Percentiles rank a stretch among this genome's conserved stretches.
Evolutionary conservation across 2,329 filamentous ascomycete species (phyloP).

Genomic region (Alternaria sp.): DNA sequence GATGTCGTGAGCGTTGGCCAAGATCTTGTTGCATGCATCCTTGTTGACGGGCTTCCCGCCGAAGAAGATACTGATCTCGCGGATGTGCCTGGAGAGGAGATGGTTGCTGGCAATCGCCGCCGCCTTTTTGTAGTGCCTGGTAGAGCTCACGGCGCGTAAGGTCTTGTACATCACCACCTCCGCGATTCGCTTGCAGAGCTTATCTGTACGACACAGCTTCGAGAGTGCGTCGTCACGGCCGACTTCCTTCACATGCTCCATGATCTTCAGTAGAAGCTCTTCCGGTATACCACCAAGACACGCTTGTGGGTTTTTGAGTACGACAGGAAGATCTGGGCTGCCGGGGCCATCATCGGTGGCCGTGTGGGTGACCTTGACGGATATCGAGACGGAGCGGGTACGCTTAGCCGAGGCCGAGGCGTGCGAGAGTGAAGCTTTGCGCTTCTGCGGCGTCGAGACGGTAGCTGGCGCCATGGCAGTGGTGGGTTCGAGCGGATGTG

Average conservation of each 20-base stretch:
- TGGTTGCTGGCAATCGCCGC: not conserved
- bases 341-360: not conserved
- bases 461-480: not conserved
- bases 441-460: not conserved
- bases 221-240: not conserved
- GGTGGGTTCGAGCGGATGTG: not conserved
- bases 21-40: not conserved
- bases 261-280: constrained; percentile 6
- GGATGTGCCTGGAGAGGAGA: not conserved
- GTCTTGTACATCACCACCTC: constrained; percentile 1
- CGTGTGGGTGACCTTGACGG: not conserved
- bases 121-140: not conserved
- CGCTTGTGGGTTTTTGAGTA: not conserved
- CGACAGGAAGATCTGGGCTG: not conserved
- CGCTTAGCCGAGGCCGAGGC: not conserved
- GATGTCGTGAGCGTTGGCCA: not conserved
- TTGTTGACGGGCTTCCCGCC: not conserved
- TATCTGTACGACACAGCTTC: constrained; percentile 1
- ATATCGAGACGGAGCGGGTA: not conserved
- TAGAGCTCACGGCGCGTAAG: not conserved
- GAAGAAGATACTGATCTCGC: not conserved
- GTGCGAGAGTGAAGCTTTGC: constrained; percentile 4
- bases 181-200: constrained; percentile 8
- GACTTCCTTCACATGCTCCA: not conserved
- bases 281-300: constrained; percentile 9